Conservation (phyloP, 139 green algal genomes). For the Chlamydomonas applanata region DNA sequence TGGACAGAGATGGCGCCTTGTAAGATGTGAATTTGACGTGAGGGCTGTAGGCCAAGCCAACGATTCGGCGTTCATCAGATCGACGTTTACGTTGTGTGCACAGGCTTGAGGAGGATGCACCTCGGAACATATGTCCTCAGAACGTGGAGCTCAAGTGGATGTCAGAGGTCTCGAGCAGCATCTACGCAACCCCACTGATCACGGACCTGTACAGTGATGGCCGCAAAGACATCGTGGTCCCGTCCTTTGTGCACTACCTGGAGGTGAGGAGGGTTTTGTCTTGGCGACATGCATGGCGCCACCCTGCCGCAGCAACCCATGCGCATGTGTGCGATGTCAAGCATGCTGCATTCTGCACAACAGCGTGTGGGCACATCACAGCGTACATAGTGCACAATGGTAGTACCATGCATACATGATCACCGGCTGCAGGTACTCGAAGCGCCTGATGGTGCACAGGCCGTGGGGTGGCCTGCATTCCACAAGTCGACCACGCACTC, state of each 20-base stretch:
- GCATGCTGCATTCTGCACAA: background rate
- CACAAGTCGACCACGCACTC: constrained; percentile 84
- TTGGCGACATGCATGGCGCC: background rate
- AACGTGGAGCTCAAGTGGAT: constrained; percentile 86
- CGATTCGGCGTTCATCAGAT: background rate
- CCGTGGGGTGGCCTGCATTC: constrained; percentile 75
- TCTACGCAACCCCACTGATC: constrained; percentile 96
- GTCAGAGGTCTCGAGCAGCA: constrained; percentile 71
- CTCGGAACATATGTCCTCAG: constrained; percentile 23
- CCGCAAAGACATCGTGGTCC: constrained; percentile 91
- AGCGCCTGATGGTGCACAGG: constrained; percentile 73
- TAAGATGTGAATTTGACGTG: background rate
- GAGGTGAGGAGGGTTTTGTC: constrained; percentile 58
- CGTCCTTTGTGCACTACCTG: constrained; percentile 89
- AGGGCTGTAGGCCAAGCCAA: background rate
- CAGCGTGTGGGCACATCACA: background rate
- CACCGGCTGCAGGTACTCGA: constrained; percentile 70
- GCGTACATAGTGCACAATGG: too few relatives aligned
- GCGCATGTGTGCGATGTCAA: background rate
- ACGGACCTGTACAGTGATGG: constrained; percentile 89
- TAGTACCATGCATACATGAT: too few relatives aligned
- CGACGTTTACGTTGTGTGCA: background rate
- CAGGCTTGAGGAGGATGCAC: constrained; percentile 25
- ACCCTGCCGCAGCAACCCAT: background rate
- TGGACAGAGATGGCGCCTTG: constrained; percentile 35